Evolutionary conservation across 2,329 filamentous ascomycete genomes (phyloP), one percentile per base, ranked within the genome.

Genomic region (Epichloe hybrida): DNA sequence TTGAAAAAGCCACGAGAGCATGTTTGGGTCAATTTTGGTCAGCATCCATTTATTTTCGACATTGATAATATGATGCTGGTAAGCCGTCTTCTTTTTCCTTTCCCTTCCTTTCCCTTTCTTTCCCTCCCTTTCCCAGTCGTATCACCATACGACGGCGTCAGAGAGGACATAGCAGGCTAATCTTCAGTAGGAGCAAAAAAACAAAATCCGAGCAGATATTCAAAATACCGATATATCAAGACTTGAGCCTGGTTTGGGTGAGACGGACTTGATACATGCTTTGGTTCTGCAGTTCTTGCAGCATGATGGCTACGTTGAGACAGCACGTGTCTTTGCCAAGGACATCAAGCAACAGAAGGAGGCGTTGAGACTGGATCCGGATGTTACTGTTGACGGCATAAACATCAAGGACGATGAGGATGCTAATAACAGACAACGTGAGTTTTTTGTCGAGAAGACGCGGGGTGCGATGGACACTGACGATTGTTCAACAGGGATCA

Each of bases 281-380:
- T 72, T 97, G 51, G 77, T 83, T 17, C 76, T 89, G 39, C 90
- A 96, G 66, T 97, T 95, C 58, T 72, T 98, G 13, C 86, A 90
- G 38, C 91, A 97, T 59, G 93, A 97, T 60, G 93, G 93, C 53
- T 97, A 96, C 58, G 84, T 96, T 7, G 91, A 96, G 57, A 95
- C 91, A 0, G 90, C 90, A 8, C 80, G 83, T 55, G 88, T 88
- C 0, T 97, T 98, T 72, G 82, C 86, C 3, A 76, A 84, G 58
- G 91, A 97, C 61, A 81, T 95, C 27, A 77, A 80, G 50, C 71
- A 77, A 15, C 87, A 95, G 64, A 84, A 86, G 59, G 72, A 78
- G 59, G 81, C 86, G 8, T 69, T 95, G 51, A 78, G 77, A 54
- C 73, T 79, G 42, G 77, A 80, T 50, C 67, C 77, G 38, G 66